Evolutionary conservation across 2,329 filamentous ascomycete species (phyloP).

Genomic region (Septoria petroselini): DNA sequence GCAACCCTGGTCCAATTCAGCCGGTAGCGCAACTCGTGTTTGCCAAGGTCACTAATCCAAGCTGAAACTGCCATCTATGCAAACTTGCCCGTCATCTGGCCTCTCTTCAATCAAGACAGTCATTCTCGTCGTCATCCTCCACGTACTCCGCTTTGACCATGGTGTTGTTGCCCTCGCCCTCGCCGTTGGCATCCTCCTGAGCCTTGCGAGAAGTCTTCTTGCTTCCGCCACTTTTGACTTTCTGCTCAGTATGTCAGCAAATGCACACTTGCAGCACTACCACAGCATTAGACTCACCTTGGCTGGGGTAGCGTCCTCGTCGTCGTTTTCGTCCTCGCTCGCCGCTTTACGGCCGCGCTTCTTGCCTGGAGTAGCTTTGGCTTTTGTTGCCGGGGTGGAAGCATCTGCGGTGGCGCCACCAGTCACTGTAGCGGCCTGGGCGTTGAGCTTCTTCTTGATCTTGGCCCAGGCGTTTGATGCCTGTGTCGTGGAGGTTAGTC

Average conservation of each 20-base stretch:
- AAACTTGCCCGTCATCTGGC: no score
- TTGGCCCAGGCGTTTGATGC: constrained; percentile 36
- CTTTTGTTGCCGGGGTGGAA: constrained; percentile 16
- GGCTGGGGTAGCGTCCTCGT: constrained; percentile 20
- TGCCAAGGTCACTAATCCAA: no score
- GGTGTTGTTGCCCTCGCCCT: constrained; percentile 1
- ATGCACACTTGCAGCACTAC: background rate
- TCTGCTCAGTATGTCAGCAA: constrained; percentile 17
- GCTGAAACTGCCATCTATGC: no score
- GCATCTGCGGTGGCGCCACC: constrained; percentile 4
- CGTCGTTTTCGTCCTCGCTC: constrained; percentile 21
- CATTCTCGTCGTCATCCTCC: constrained; percentile 23
- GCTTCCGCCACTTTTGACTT: constrained; percentile 24
- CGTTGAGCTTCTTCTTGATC: constrained; percentile 37
- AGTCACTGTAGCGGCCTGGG: constrained; percentile 14
- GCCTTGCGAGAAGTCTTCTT: constrained; percentile 12
- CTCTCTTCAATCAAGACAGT: background rate
- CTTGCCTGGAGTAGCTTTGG: constrained; percentile 23
- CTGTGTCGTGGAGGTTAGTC: background rate
- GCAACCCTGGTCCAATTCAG: no score
- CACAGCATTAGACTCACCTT: constrained; percentile 15
- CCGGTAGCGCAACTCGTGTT: no score
- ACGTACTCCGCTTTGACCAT: constrained; percentile 16
- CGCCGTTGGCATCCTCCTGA: constrained; percentile 19
- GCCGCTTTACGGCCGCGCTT: constrained; percentile 24